A percentile compares a stretch with the other conserved stretches of the same genome.
Evolutionary conservation across 495 filamentous ascomycete species (phyloP).

Genomic region (Barbatosphaeria neglecta): DNA sequence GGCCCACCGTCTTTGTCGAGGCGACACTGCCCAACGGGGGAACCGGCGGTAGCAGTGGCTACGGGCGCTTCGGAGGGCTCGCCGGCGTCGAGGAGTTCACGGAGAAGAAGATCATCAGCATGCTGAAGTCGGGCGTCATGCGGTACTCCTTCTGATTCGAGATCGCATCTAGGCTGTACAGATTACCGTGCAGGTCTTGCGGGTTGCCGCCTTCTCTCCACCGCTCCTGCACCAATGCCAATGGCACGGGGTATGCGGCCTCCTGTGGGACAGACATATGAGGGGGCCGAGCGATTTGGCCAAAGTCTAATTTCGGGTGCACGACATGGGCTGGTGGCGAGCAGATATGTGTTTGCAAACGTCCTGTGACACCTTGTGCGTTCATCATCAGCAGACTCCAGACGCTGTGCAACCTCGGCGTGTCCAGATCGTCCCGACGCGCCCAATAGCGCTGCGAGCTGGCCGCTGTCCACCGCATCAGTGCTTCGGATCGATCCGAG

Average conservation of each 20-base stretch:
- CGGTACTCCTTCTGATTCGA: slow-evolving; percentile 10
- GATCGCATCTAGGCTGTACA: too few species aligned
- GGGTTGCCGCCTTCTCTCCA: too few species aligned
- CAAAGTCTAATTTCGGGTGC: too few species aligned
- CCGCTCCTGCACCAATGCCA: too few species aligned
- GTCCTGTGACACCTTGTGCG: too few species aligned
- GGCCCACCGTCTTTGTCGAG: slow-evolving; percentile 22
- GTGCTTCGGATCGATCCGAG: not conserved
- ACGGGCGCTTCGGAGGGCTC: slow-evolving; percentile 24
- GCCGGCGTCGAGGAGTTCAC: slow-evolving; percentile 19
- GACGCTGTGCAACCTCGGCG: not conserved
- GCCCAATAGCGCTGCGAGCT: not conserved
- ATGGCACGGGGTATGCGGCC: too few species aligned
- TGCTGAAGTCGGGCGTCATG: slow-evolving; percentile 13
- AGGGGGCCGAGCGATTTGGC: too few species aligned
- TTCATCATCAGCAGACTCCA: too few species aligned
- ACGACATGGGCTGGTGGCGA: too few species aligned
- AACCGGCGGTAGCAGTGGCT: slow-evolving; percentile 21
- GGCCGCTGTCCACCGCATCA: not conserved
- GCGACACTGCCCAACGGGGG: slow-evolving; percentile 21
- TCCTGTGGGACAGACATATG: too few species aligned
- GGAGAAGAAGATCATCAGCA: slow-evolving; percentile 19
- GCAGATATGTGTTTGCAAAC: too few species aligned
- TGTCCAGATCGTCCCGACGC: not conserved
- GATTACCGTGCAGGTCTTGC: too few species aligned